These are phyloP conservation scores for Sphaerulina musiva DNA, from an alignment of 2,329 filamentous ascomycete species.

Conservation along the genomic window DNA sequence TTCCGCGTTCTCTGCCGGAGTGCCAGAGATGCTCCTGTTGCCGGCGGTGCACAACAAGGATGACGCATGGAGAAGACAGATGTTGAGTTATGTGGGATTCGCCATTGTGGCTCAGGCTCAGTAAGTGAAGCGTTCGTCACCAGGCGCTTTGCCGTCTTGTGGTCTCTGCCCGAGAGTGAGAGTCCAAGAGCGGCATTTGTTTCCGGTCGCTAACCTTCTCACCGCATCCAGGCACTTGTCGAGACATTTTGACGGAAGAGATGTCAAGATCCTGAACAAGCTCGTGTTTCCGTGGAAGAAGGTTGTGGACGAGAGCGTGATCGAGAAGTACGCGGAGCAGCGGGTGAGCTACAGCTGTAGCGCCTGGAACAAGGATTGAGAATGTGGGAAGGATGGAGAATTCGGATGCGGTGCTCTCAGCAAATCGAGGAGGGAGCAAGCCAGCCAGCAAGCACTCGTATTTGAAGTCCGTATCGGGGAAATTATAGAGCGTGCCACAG, in stretches of 20 bases:
- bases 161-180: neutral
- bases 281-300: neutral
- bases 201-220: no score
- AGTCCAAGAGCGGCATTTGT: no score
- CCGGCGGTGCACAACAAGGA: neutral
- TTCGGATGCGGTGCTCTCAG: no score
- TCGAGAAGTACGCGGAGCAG: neutral
- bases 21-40: neutral
- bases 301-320: neutral
- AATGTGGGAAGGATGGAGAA: no score
- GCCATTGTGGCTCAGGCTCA: constrained; percentile 4
- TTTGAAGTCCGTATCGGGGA: no score
- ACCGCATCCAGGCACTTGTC: neutral
- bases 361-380: neutral
- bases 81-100: constrained; percentile 1
- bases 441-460: no score
- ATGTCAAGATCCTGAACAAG: neutral
- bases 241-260: neutral
- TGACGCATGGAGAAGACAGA: constrained; percentile 1
- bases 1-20: neutral
- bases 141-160: neutral
- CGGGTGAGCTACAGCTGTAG: neutral
- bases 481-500: no score
- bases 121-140: neutral
- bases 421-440: no score